Conservation (phyloP, 2,329 filamentous ascomycete species). For the Penicillium sclerotigenum region DNA sequence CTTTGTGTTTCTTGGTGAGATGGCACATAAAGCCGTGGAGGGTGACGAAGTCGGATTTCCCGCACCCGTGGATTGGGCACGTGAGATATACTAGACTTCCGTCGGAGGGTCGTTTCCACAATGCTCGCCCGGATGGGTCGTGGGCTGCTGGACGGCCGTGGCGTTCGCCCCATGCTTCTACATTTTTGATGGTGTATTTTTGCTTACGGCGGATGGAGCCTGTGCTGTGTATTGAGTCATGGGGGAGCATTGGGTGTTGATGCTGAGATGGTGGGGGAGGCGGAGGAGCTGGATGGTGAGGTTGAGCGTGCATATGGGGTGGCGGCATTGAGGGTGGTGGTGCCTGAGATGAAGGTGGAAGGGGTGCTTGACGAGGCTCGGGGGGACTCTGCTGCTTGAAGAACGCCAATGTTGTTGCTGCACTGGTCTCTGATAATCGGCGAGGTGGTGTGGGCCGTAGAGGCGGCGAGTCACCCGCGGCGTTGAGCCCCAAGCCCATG, state of each 20-base stretch:
- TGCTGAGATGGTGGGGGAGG: constrained; percentile 9
- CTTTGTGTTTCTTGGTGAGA: constrained; percentile 43
- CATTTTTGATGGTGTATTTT: constrained; percentile 44
- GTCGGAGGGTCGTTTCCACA: constrained; percentile 43
- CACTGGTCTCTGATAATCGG: constrained; percentile 42
- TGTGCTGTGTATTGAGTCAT: constrained; percentile 26
- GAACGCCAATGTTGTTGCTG: constrained; percentile 41
- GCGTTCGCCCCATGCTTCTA: constrained; percentile 42
- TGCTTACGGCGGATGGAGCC: constrained; percentile 38
- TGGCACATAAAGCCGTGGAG: constrained; percentile 45
- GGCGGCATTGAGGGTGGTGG: constrained; percentile 21
- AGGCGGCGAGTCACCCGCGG: constrained; percentile 36
- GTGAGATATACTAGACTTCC: constrained; percentile 39
- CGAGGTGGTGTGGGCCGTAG: constrained; percentile 38
- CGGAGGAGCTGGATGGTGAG: constrained; percentile 17
- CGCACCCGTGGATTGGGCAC: constrained; percentile 38
- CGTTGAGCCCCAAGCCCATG: constrained; percentile 39
- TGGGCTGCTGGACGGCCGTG: constrained; percentile 42
- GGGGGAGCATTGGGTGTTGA: constrained; percentile 21
- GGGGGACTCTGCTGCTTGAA: constrained; percentile 44
- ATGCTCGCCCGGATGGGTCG: constrained; percentile 37
- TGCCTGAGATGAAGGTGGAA: constrained; percentile 27
- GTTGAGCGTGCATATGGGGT: constrained; percentile 23
- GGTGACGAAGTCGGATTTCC: constrained; percentile 42
- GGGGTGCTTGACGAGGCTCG: constrained; percentile 33